phyloP scores from a whole-genome alignment of 2,329 filamentous ascomycete species.

The Xylariales sp. region DNA sequence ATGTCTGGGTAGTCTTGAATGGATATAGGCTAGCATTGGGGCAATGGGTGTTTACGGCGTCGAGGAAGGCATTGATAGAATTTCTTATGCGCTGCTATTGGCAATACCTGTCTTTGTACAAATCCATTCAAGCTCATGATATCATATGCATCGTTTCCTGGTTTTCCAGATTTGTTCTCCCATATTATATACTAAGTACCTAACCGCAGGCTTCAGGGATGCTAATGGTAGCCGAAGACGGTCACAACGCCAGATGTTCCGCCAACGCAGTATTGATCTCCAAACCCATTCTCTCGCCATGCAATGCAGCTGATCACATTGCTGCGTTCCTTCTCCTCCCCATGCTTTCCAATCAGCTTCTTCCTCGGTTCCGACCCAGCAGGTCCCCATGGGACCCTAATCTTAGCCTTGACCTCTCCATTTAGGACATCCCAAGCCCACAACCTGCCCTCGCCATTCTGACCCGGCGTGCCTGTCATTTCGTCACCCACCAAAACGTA shows the following conservation, averaged over 20 bases:
- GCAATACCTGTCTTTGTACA: constrained; percentile 7
- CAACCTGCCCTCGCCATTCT: constrained; percentile 52
- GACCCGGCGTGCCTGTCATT: constrained; percentile 31
- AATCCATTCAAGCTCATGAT: neutral
- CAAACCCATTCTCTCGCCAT: constrained; percentile 59
- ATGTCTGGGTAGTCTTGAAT: constrained; percentile 17
- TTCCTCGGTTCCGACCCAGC: constrained; percentile 42
- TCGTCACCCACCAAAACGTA: constrained; percentile 81
- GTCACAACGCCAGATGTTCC: constrained; percentile 63
- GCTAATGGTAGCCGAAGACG: constrained; percentile 46
- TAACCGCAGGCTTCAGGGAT: neutral
- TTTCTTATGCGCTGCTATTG: constrained; percentile 8
- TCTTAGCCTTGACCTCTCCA: constrained; percentile 60
- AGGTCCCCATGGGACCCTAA: constrained; percentile 56
- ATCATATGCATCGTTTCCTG: too few relatives aligned
- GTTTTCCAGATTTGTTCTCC: too few relatives aligned
- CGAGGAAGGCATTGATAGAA: constrained; percentile 10
- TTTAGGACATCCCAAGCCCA: constrained; percentile 82
- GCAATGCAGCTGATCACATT: constrained; percentile 60
- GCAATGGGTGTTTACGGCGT: constrained; percentile 11
- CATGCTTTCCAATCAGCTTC: constrained; percentile 53
- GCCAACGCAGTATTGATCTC: constrained; percentile 60
- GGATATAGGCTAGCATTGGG: constrained; percentile 12
- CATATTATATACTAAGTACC: too few relatives aligned
- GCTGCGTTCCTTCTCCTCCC: constrained; percentile 53